These are phyloP conservation scores for Betula pendula DNA, from an alignment of 306 rosid species.

Conservation along the genomic window DNA sequence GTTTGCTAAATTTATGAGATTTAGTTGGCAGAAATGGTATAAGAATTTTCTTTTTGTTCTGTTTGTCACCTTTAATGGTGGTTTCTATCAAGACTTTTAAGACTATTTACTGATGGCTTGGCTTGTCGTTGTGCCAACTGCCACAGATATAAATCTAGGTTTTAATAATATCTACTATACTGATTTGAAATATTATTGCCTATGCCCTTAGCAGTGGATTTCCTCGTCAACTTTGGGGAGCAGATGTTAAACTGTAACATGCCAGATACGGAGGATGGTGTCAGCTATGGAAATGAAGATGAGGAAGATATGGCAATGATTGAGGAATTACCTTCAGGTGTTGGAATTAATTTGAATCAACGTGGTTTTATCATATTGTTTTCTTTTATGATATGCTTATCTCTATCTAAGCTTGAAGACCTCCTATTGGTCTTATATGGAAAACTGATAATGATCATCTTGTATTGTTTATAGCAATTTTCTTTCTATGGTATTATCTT, in stretches of 20 bases:
- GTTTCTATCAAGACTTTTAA: too few relatives aligned
- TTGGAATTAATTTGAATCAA: constrained; percentile 11
- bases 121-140: not conserved
- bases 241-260: constrained; percentile 30
- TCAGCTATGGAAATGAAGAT: constrained; percentile 31
- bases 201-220: constrained; percentile 29
- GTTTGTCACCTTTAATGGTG: not conserved
- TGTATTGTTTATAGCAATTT: not conserved
- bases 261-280: constrained; percentile 33
- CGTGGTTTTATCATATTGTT: constrained; percentile 3
- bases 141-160: not conserved
- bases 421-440: not conserved
- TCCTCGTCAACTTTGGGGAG: constrained; percentile 27
- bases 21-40: not conserved
- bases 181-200: constrained; percentile 20
- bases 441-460: not conserved
- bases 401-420: not conserved
- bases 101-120: not conserved
- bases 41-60: not conserved
- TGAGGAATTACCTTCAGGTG: constrained; percentile 32
- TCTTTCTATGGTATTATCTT: not conserved
- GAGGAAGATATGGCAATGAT: constrained; percentile 40
- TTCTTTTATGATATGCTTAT: not conserved
- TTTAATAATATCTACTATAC: constrained; percentile 3
- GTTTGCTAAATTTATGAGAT: not conserved